Conservation (phyloP, 306 rosid genomes). For the Coriaria nepalensis region DNA sequence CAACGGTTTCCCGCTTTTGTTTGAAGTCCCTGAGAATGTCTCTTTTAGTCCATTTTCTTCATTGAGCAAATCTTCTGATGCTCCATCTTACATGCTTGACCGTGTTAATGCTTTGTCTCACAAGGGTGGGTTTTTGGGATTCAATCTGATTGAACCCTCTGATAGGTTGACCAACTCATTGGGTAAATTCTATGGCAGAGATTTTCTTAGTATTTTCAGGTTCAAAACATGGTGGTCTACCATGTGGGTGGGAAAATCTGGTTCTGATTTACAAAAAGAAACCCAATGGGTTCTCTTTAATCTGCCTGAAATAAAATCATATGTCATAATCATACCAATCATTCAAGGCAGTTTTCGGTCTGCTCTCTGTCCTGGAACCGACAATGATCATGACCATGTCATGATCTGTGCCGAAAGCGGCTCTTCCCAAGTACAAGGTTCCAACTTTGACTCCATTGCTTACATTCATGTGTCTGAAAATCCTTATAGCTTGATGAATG, state of each 20-base stretch:
- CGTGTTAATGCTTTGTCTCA: constrained; percentile 33
- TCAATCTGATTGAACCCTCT: constrained; percentile 29
- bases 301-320: constrained; percentile 53
- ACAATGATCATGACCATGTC: constrained; percentile 23
- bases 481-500: constrained; percentile 34
- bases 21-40: constrained; percentile 55
- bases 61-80: constrained; percentile 28
- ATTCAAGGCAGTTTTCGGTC: constrained; percentile 64
- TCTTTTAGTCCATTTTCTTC: constrained; percentile 45
- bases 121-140: constrained; percentile 76
- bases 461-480: constrained; percentile 29
- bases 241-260: constrained; percentile 77
- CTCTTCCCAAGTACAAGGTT: constrained; percentile 23
- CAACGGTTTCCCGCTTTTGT: constrained; percentile 39
- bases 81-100: constrained; percentile 39
- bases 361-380: constrained; percentile 54
- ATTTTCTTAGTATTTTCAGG: constrained; percentile 62
- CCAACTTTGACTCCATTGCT: neutral
- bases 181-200: constrained; percentile 40
- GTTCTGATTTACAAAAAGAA: constrained; percentile 75
- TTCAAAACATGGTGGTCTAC: constrained; percentile 99
- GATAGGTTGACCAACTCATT: constrained; percentile 48
- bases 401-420: constrained; percentile 72
- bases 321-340: constrained; percentile 45
- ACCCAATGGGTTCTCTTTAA: constrained; percentile 72